Base-by-base conservation (phyloP, 2,329 filamentous ascomycete genomes). In the Colletotrichum sp. region DNA sequence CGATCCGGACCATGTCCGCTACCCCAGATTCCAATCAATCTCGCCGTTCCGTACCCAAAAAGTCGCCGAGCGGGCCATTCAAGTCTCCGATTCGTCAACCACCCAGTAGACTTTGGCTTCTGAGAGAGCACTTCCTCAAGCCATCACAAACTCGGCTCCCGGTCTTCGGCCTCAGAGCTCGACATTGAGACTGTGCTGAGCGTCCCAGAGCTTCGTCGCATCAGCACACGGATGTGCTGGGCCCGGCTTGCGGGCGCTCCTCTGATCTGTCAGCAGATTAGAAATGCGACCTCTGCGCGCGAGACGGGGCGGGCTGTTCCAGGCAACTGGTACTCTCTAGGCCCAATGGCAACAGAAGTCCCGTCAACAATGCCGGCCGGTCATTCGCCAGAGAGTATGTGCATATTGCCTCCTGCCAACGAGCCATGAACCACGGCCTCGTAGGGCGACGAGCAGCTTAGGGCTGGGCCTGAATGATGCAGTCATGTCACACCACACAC, bases 381-480 rank as follows among this genome's bases (percentile, higher is more conserved):
- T 5, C 55, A 34, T 13, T 44, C 32, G 30, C 30, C 13, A 22
- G 15, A 63, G 22, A 22, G 25, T 12, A 39, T 57, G 73, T 22
- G 44, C 44, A 52, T 52, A 22, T 25, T 52, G 44, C 44, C 28
- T 52, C 30, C 39, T 57, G 44, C 34, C 36, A 66, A 76, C 36
- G 34, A 59, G 36, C 57, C 71, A 34, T 30, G 32, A 27, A 36
- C 34, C 32, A 16, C 39, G 66, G 74, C 74, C 74, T 48, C 55
- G 64, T 74, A 76, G 48, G 74, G 74, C 74, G 66, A 68, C 13
- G 22, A 32, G 28, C 34, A n/a, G 64, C 57, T 61, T 71, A 75
- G 67, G 74, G 66, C 74, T 76, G 72, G 69, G 32, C 67, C 48
- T 60, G 70, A 19, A 65, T 12, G 48, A 69, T 59, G 60, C 34